Evolutionary conservation across 495 filamentous ascomycete genomes (phyloP).

Genomic region (Xylaria cubensis): DNA sequence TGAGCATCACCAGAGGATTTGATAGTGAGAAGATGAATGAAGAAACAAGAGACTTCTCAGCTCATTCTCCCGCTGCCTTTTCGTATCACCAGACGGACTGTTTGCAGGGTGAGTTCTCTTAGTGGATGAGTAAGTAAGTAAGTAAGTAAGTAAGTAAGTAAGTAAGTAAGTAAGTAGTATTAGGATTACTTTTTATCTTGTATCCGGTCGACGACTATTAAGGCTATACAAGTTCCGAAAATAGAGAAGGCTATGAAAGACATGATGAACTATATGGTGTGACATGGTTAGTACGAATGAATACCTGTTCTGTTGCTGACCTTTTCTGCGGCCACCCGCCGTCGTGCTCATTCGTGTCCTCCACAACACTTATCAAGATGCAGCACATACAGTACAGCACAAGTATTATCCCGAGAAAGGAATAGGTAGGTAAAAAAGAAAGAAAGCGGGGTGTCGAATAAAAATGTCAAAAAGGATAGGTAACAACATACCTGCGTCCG

Average conservation of each 20-base stretch:
- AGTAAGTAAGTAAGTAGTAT: not conserved
- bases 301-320: not conserved
- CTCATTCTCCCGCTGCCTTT: not conserved
- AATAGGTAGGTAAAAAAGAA: no score
- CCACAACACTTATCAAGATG: no score
- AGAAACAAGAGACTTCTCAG: not conserved
- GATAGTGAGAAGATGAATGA: not conserved
- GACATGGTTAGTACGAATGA: not conserved
- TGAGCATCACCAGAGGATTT: not conserved
- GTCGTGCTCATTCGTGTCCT: no score
- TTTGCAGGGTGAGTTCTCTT: not conserved
- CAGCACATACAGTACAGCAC: no score
- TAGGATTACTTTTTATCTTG: not conserved
- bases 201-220: slow-evolving; percentile 47
- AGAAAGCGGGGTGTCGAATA: not conserved
- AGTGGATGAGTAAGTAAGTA: no score
- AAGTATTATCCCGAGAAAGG: no score
- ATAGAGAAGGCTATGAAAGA: slow-evolving; percentile 79
- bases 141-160: not conserved
- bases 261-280: slow-evolving; percentile 58
- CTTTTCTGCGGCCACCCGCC: not conserved
- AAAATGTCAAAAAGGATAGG: no score
- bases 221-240: slow-evolving; percentile 72
- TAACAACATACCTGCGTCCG: slow-evolving; percentile 70
- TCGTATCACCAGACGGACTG: not conserved